Base-by-base conservation (phyloP, 352 stramenopile genomes). In the Globisporangium ultimum region DNA sequence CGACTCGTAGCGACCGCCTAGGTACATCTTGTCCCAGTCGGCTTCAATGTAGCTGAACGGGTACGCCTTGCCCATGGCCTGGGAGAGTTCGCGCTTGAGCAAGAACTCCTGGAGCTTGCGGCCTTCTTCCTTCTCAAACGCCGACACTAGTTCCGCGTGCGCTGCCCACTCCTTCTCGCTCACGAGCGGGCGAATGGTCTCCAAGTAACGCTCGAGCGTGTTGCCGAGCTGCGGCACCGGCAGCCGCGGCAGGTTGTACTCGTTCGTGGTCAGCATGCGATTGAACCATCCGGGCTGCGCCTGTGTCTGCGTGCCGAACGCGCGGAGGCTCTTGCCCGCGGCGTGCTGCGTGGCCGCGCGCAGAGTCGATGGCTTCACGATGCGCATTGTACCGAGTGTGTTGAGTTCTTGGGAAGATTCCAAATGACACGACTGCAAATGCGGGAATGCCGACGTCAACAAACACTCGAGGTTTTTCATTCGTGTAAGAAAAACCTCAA, bases 1-100 rank as follows among this genome's bases (percentile, higher is more conserved):
- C 20, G 87, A 81, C 64, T 90, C 81, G 72, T 93, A 97, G 40
- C 90, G 87, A 17, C 87, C 90, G 40, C 79, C 84, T 3, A 97
- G 64, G 65, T 97, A 97, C 89, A 96, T 96, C 48, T 91, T 75
- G 64, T 96, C 87, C 90, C 90, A 97, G 70, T 95, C 88, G 34
- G 78, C 66, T 62, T 97, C 91, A 55, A 98, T 97, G 85, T 97
- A 98, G 72, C 84, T 96, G 80, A 91, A 96, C 18, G 91, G 90
- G 64, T 97, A 97, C 53, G 78, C 77, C 48, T 86, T 86, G 58
- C 84, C 84, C 75, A 86, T 87, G 36, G 75, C 72, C 47, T 95
- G 81, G 28, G 76, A 64, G 22, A 93, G 77, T 62, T 95, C 79
- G 54, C 80, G 76, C 60, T 87, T 87, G 45, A 91, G 71, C 51